Conservation (phyloP, 1,284 basidiomycete genomes). For the Marasmius oreades region DNA sequence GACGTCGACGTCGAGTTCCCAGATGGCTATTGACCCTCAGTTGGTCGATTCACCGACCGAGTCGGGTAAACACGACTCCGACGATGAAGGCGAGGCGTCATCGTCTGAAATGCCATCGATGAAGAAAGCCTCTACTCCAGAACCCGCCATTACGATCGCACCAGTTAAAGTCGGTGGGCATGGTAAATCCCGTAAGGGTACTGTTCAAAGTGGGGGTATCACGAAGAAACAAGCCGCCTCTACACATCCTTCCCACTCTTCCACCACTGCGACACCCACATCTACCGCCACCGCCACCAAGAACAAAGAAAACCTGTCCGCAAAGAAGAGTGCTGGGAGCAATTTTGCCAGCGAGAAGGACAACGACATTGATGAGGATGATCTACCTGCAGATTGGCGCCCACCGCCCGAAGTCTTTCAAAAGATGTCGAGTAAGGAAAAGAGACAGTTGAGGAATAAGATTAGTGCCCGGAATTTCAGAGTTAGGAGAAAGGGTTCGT, state of each 20-base stretch:
- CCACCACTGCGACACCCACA: conserved; percentile 19
- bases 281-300: background rate
- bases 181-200: conserved; percentile 64
- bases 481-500: conserved; percentile 81
- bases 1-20: conserved; percentile 4
- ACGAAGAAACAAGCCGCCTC: conserved; percentile 45
- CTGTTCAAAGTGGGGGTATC: conserved; percentile 70
- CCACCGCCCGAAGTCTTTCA: conserved; percentile 92
- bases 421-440: conserved; percentile 94
- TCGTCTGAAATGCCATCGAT: background rate
- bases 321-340: conserved; percentile 9
- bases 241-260: conserved; percentile 15
- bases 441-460: conserved; percentile 95
- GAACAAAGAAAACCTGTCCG: conserved; percentile 7
- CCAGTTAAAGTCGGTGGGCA: conserved; percentile 57
- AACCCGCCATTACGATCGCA: conserved; percentile 35
- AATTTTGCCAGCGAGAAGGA: conserved; percentile 18
- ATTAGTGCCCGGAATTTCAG: conserved; percentile 95
- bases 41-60: conserved; percentile 39
- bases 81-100: conserved; percentile 11
- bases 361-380: conserved; percentile 43
- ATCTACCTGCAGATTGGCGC: conserved; percentile 71
- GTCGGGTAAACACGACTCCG: conserved; percentile 6
- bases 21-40: conserved; percentile 41
- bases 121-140: background rate